Base-by-base conservation (phyloP, 192 early-diverging fungal genomes). In the Mortierella claussenii region DNA sequence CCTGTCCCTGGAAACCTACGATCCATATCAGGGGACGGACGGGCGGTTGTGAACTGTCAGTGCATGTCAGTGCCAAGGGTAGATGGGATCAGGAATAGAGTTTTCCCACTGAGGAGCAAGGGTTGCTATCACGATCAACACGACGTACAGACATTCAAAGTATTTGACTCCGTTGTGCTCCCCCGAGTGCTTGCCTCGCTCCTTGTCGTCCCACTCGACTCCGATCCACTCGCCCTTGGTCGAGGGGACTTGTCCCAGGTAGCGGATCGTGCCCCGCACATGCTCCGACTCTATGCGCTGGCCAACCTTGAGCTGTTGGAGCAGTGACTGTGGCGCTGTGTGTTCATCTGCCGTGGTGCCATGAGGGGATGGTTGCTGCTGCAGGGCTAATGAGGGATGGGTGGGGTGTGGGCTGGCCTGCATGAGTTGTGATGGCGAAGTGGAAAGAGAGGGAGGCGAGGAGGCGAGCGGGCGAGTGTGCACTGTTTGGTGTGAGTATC, bases 181-280 rank as follows among this genome's bases (percentile, higher is more conserved):
- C 24, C 88, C 88, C 48, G 83, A 79, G 52, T 89, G 88, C 60
- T 89, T 89, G 27, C 88, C 88, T 50, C 88, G 76, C 20, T 55
- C 53, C 12, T 66, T 65, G 68, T 84, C 80, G 56, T 89, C 88
- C 88, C 88, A 89, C 61, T 89, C 87, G 18, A 89, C 78, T 11
- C 88, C 88, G 27, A 88, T 55, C 88, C 88, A 89, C 23, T 84
- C 81, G 33, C 85, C 83, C 12, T 69, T 71, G 23, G 83, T 82
- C 10, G 55, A 44, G 3, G 74, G 52, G 10, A 88, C 79, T 3
- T 69, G 47, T 17, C 88, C 88, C 60, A 85, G 69, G 42, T 78
- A 88, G 45, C 81, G 79, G 18, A 88, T 57, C 0, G 87, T 88
- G 0, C 82, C 85, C 2, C 65, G 40, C 49, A 71, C 48, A 30